Percentiles rank a stretch among this genome's conserved stretches.
phyloP scores from a whole-genome alignment of 495 filamentous ascomycete genomes.

The Pyrenopolyporus hunteri region DNA sequence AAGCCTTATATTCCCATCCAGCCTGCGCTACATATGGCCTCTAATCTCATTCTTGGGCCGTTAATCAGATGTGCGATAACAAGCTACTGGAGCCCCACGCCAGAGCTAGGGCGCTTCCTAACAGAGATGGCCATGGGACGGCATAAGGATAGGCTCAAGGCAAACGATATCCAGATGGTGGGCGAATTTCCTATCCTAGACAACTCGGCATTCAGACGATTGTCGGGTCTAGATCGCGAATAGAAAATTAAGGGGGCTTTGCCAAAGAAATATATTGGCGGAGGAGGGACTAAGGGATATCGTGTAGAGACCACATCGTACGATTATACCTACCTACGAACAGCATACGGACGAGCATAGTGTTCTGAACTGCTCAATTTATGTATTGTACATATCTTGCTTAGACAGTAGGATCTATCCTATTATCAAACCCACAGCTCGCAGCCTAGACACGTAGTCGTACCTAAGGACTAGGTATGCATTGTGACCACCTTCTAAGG shows the following conservation, averaged over 20 bases:
- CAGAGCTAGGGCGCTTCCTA: slow-evolving; percentile 46
- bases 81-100: slow-evolving; percentile 51
- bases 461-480: too few relatives aligned
- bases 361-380: too few relatives aligned
- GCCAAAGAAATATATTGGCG: neutral
- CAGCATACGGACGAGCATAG: too few relatives aligned
- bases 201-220: slow-evolving; percentile 37
- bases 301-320: neutral
- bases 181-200: slow-evolving; percentile 39
- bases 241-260: neutral
- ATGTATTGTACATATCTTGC: too few relatives aligned
- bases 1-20: slow-evolving; percentile 51
- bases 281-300: too few relatives aligned
- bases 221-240: slow-evolving; percentile 19
- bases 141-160: slow-evolving; percentile 30
- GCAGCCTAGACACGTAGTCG: too few relatives aligned
- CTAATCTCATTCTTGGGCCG: slow-evolving; percentile 13
- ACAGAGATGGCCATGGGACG: slow-evolving; percentile 65
- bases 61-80: slow-evolving; percentile 10
- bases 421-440: too few relatives aligned
- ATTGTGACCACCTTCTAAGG: too few relatives aligned
- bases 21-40: slow-evolving; percentile 5
- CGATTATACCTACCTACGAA: too few relatives aligned
- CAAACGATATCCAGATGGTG: slow-evolving; percentile 35
- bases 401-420: too few relatives aligned